phyloP scores from a whole-genome alignment of 345 rosid species.

The Toxicodendron radicans region DNA sequence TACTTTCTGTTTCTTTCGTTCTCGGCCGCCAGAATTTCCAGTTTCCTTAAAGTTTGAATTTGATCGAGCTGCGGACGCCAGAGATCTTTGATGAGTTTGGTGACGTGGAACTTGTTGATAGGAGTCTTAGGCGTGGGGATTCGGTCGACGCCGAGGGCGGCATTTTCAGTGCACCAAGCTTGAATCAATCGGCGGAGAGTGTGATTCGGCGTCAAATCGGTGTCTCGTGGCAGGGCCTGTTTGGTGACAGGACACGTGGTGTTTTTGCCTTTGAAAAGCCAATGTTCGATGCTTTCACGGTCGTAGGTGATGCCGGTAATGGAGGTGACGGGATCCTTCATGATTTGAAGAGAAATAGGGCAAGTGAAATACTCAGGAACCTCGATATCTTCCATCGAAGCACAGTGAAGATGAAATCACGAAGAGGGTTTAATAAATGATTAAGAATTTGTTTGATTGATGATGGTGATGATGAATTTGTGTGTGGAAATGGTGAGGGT shows the following conservation, averaged over 20 bases:
- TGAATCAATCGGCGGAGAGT: constrained; percentile 70
- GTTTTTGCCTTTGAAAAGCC: constrained; percentile 46
- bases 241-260: constrained; percentile 65
- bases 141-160: constrained; percentile 43
- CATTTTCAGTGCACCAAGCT: constrained; percentile 64
- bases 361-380: constrained; percentile 69
- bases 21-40: constrained; percentile 50
- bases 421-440: too few species aligned
- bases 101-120: constrained; percentile 34
- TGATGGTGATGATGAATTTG: neutral
- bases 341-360: constrained; percentile 80
- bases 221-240: constrained; percentile 49
- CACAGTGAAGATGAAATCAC: too few species aligned
- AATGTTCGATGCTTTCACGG: constrained; percentile 70
- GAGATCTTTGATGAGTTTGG: constrained; percentile 41
- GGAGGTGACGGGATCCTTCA: constrained; percentile 82
- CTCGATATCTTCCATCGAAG: constrained; percentile 50
- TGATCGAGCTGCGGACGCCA: constrained; percentile 17
- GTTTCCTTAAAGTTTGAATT: constrained; percentile 31
- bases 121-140: constrained; percentile 61
- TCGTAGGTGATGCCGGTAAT: constrained; percentile 86
- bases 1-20: constrained; percentile 48
- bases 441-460: neutral
- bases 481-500: neutral
- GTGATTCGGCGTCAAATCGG: constrained; percentile 77